These are phyloP conservation scores for Umbelopsis vinacea DNA, from an alignment of 192 early-diverging fungal genomes.

Conservation along the genomic window DNA sequence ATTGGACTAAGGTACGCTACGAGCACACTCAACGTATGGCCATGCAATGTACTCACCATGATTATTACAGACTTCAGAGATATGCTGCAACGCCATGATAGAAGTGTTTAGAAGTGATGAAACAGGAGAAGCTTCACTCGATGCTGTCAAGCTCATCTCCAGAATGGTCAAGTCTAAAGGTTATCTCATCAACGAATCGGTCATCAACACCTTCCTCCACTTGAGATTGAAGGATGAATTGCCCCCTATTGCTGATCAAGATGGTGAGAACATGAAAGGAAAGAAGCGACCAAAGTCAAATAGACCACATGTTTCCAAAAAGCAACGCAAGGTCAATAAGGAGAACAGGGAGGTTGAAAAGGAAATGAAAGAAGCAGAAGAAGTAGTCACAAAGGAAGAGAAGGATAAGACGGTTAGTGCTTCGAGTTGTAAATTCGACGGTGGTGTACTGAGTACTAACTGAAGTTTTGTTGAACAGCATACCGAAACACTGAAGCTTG, in stretches of 20 bases:
- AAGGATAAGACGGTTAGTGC: constrained; percentile 65
- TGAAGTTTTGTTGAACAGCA: constrained; percentile 56
- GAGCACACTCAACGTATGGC: neutral
- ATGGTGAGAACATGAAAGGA: constrained; percentile 51
- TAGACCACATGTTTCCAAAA: constrained; percentile 62
- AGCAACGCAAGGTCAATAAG: constrained; percentile 77
- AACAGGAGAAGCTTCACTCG: constrained; percentile 83
- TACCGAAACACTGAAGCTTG: constrained; percentile 91
- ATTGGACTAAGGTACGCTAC: constrained; percentile 53
- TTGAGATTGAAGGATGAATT: constrained; percentile 87
- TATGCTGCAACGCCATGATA: constrained; percentile 78
- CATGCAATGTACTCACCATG: neutral
- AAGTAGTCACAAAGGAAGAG: constrained; percentile 82
- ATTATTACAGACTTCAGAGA: constrained; percentile 60
- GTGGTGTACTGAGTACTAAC: neutral
- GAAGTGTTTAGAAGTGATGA: constrained; percentile 84
- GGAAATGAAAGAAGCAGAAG: constrained; percentile 92
- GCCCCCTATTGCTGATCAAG: constrained; percentile 50
- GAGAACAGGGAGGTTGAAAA: constrained; percentile 71
- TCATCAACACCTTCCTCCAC: constrained; percentile 79
- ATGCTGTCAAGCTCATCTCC: constrained; percentile 84
- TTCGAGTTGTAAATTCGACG: neutral
- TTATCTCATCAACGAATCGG: constrained; percentile 71
- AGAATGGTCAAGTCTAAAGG: constrained; percentile 83
- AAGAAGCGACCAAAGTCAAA: constrained; percentile 60